Evolutionary conservation across 139 green algal genomes (phyloP).

Genomic region (Prasinococcaceae sp.): DNA sequence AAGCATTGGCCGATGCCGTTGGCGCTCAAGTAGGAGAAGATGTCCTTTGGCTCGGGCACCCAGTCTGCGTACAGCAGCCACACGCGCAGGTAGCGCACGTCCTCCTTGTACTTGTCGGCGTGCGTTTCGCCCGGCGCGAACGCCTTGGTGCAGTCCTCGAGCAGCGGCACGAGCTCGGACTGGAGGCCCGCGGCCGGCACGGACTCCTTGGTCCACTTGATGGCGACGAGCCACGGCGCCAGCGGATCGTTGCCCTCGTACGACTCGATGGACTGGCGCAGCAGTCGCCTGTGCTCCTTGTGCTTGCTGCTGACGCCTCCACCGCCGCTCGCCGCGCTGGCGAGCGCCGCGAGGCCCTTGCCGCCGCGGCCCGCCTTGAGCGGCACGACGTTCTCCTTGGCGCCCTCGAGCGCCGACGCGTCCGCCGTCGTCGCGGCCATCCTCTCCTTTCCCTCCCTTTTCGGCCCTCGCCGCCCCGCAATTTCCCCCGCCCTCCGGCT

Average conservation of each 20-base stretch:
- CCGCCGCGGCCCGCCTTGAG: conserved; percentile 44
- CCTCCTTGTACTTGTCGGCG: conserved; percentile 43
- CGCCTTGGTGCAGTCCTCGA: conserved; percentile 63
- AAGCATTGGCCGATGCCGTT: conserved; percentile 61
- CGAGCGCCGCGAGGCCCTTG: conserved; percentile 5
- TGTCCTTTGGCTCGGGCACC: conserved; percentile 60
- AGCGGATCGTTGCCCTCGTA: conserved; percentile 64
- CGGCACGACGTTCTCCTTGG: conserved; percentile 77
- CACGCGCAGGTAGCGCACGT: conserved; percentile 73
- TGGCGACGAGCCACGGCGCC: conserved; percentile 64
- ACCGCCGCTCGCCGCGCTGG: conserved; percentile 14
- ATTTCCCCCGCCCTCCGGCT: too few species aligned
- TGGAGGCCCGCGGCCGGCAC: conserved; percentile 46
- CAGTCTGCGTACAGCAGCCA: conserved; percentile 92
- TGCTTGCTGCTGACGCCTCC: not conserved
- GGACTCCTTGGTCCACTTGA: conserved; percentile 75
- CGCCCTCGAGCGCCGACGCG: too few species aligned
- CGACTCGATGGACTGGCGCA: conserved; percentile 33
- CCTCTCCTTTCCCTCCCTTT: too few species aligned
- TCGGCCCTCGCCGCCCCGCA: too few species aligned
- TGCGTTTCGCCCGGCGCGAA: conserved; percentile 41
- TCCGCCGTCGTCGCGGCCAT: too few species aligned
- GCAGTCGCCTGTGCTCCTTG: conserved; percentile 22
- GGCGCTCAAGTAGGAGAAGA: conserved; percentile 68
- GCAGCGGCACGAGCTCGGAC: conserved; percentile 55